These are phyloP conservation scores for Cystoderma amianthinum DNA, from an alignment of 768 basidiomycete species.

Conservation along the genomic window DNA sequence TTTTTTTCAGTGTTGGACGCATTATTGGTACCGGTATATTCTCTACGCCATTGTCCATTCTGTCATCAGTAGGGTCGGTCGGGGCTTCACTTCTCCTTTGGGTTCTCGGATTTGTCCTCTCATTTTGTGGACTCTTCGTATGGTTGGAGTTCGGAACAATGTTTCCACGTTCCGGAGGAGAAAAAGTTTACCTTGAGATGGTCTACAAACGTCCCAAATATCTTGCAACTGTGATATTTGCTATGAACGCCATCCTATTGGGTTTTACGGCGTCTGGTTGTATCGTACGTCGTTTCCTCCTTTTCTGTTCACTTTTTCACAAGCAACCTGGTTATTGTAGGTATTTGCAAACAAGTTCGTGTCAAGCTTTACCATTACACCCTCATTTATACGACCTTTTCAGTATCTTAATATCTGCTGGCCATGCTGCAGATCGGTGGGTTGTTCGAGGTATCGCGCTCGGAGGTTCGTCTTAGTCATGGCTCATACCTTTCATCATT, in stretches of 20 bases:
- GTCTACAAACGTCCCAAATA: conserved; percentile 40
- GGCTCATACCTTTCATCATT: too few species aligned
- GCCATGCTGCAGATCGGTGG: conserved; percentile 34
- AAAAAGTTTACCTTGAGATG: conserved; percentile 57
- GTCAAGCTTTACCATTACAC: too few species aligned
- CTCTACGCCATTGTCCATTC: conserved; percentile 53
- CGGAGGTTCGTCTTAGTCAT: too few species aligned
- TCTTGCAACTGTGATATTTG: conserved; percentile 42
- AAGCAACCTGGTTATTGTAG: conserved; percentile 6
- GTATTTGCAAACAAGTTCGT: conserved; percentile 23
- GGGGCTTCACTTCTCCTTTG: conserved; percentile 59
- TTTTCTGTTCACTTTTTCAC: conserved; percentile 2
- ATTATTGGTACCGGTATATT: too few species aligned
- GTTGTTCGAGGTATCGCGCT: conserved; percentile 51
- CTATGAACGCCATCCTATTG: conserved; percentile 36
- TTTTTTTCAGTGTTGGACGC: too few species aligned
- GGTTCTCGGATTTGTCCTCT: conserved; percentile 54
- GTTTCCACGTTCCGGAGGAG: conserved; percentile 56
- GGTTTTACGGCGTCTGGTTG: conserved; percentile 32
- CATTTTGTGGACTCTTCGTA: conserved; percentile 53
- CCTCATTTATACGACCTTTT: too few species aligned
- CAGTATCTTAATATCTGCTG: conserved; percentile 42
- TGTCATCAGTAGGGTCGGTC: conserved; percentile 47
- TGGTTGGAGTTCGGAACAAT: conserved; percentile 62
- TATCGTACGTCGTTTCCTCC: conserved; percentile 31